Conservation (phyloP, 1,284 basidiomycete genomes). For the Marasmius fiardii region DNA sequence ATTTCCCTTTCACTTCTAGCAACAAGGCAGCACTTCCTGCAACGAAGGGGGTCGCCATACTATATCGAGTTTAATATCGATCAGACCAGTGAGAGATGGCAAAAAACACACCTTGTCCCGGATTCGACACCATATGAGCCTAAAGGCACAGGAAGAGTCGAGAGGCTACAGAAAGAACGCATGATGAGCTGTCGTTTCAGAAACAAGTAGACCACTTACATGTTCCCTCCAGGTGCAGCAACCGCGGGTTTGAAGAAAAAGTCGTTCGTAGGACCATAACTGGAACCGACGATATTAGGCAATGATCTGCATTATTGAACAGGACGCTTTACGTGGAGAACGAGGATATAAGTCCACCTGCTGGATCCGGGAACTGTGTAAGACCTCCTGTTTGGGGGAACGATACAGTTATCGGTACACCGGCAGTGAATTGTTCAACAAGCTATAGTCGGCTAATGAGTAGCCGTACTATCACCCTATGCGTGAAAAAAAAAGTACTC, state of each 20-base stretch:
- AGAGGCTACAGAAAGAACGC: slow-evolving; percentile 21
- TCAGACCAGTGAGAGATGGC: not conserved
- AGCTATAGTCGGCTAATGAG: slow-evolving; percentile 25
- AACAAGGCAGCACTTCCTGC: slow-evolving; percentile 67
- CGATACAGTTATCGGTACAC: slow-evolving; percentile 35
- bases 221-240: slow-evolving; percentile 58
- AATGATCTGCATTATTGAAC: not conserved
- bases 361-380: slow-evolving; percentile 34
- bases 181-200: slow-evolving; percentile 43
- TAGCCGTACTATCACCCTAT: too few relatives aligned
- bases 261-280: slow-evolving; percentile 59
- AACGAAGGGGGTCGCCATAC: slow-evolving; percentile 49
- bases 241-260: slow-evolving; percentile 56
- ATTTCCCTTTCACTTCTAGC: slow-evolving; percentile 50
- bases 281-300: slow-evolving; percentile 9
- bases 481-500: not conserved
- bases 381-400: slow-evolving; percentile 45
- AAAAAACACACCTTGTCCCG: slow-evolving; percentile 29
- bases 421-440: slow-evolving; percentile 35
- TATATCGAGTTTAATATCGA: not conserved
- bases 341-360: slow-evolving; percentile 51
- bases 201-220: slow-evolving; percentile 46
- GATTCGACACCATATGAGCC: slow-evolving; percentile 24
- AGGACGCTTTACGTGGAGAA: slow-evolving; percentile 36
- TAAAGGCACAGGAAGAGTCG: not conserved